A percentile compares a stretch with the other conserved stretches of the same genome.
Conservation (phyloP, 805 yeast species). For the Ogataea zsoltii region DNA sequence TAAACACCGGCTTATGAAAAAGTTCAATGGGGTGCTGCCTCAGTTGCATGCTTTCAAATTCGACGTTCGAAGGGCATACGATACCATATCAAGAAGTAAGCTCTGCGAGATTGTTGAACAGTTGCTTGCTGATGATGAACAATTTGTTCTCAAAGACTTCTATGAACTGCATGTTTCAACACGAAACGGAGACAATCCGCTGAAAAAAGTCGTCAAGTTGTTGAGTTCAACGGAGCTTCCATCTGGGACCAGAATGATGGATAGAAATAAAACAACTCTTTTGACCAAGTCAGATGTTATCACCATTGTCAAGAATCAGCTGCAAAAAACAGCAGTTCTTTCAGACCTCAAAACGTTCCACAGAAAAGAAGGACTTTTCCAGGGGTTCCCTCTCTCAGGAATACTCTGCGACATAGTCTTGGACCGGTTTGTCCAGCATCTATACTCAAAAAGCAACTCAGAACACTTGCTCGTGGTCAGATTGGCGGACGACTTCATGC, state of each 20-base stretch:
- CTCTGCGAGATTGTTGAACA: conserved; percentile 17
- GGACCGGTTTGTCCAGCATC: conserved; percentile 53
- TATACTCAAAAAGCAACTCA: conserved; percentile 23
- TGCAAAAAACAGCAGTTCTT: conserved; percentile 49
- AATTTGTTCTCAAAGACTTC: conserved; percentile 1
- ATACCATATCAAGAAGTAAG: conserved; percentile 56
- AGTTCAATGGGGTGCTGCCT: conserved; percentile 32
- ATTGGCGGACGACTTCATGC: conserved; percentile 82
- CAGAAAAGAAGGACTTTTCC: conserved; percentile 75
- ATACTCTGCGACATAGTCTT: conserved; percentile 73
- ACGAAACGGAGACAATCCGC: too few species aligned
- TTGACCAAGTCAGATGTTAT: conserved; percentile 47
- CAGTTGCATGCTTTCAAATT: conserved; percentile 58
- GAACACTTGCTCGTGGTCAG: conserved; percentile 48
- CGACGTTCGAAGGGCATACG: conserved; percentile 79
- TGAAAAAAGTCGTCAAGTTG: neutral
- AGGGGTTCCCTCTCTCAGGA: conserved; percentile 79
- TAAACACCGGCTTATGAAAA: conserved; percentile 28
- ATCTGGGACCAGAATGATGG: neutral
- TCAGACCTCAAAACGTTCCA: conserved; percentile 39
- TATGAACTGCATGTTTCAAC: neutral
- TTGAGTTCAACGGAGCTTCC: neutral
- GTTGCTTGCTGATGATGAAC: conserved; percentile 21
- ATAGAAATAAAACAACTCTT: conserved; percentile 3
- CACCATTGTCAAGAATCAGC: conserved; percentile 48